phyloP scores from a whole-genome alignment of 2,329 filamentous ascomycete species.

The Paecilomyces dactylethromorphus region DNA sequence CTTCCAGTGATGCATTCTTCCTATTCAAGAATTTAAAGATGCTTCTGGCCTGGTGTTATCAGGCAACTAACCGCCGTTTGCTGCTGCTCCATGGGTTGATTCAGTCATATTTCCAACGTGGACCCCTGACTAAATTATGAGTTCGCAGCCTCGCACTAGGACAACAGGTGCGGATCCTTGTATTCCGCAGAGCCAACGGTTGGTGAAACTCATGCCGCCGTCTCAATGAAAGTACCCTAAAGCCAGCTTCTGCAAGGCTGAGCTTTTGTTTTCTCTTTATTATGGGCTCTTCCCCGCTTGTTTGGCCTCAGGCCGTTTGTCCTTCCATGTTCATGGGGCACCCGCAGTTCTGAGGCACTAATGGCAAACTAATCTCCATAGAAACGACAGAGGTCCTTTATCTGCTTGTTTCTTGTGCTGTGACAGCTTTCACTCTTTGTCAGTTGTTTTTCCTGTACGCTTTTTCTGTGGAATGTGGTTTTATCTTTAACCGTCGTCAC shows the following conservation, averaged over 20 bases:
- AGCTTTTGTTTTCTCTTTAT: neutral
- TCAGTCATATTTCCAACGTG: neutral
- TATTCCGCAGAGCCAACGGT: neutral
- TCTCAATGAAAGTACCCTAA: neutral
- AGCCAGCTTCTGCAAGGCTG: neutral
- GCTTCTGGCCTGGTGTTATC: neutral
- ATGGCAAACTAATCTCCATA: neutral
- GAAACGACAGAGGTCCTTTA: neutral
- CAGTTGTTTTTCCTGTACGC: neutral
- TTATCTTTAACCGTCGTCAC: neutral
- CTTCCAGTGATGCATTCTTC: neutral
- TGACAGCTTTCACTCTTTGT: neutral
- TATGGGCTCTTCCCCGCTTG: neutral
- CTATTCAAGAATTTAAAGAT: neutral
- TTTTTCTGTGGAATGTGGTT: neutral
- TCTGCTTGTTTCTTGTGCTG: neutral
- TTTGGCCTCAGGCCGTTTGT: neutral
- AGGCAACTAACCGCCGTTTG: neutral
- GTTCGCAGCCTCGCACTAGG: neutral
- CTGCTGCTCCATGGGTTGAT: neutral
- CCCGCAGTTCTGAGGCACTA: neutral
- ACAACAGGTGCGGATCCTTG: neutral
- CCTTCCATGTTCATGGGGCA: neutral
- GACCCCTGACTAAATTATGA: neutral
- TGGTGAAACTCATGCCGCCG: neutral